Base-by-base conservation (phyloP, 2,329 filamentous ascomycete species). In the Endothia cerciana region DNA sequence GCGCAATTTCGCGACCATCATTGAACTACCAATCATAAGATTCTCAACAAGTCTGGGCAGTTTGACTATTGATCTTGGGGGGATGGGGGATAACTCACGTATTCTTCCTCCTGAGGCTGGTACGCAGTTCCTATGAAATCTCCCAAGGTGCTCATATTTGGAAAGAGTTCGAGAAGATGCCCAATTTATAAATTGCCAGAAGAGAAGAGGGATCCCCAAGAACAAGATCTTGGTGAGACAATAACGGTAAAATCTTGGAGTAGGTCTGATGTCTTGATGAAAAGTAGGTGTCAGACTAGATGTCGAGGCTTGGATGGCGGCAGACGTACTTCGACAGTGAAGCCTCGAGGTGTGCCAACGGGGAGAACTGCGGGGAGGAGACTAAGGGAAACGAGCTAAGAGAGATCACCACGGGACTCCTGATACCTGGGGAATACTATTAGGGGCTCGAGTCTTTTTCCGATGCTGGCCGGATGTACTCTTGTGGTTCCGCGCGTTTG, bases 1-100 rank as follows among this genome's bases (percentile, higher is more conserved):
- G 83, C 71, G 91, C 88, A 65, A 90, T 86, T 74, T 94, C 91
- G 28, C 91, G 85, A 22, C 91, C 91, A 74, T 93, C 90, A 70
- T 92, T 86, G 68, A 85, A 86, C 81, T 85, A 65, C 49, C 36
- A 4, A 8, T 2, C 30, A 30, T 38, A n/a, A 15, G 15, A 6
- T 1, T n/a, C n/a, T n/a, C n/a, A 38, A n/a, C 13, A 15, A 19
- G 51, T 30, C 4, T 22, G 15, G 1, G 17, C 2, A 4, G 19
- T 8, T 40, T n/a, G n/a, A 30, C 22, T 4, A 4, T 13, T 33
- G 6, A 4, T 15, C n/a, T 5, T n/a, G n/a, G n/a, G n/a, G n/a
- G n/a, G n/a, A n/a, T n/a, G n/a, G n/a, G n/a, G 19, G 1, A 61
- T 10, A 40, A 7, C 71, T 69, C n/a, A 74, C 73, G 64, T 76